These are phyloP conservation scores for Neurospora sp. DNA, from an alignment of 495 filamentous ascomycete genomes.

Conservation along the genomic window DNA sequence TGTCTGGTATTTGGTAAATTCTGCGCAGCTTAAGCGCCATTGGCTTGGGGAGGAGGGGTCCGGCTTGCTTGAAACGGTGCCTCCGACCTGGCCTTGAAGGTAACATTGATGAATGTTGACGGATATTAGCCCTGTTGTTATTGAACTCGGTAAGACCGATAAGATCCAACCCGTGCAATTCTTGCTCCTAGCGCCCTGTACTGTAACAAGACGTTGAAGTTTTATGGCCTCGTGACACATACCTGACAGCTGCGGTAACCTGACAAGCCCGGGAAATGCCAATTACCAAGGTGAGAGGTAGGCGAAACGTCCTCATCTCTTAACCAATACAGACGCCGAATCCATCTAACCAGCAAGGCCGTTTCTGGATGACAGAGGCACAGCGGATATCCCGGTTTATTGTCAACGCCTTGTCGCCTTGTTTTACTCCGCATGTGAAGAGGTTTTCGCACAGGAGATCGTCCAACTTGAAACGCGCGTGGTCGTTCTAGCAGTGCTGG, in stretches of 20 bases:
- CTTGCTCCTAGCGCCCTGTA: not conserved
- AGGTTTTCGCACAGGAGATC: not conserved
- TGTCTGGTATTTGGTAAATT: not conserved
- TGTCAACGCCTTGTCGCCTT: not conserved
- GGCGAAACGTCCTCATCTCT: not conserved
- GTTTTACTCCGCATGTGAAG: not conserved
- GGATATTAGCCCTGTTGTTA: not conserved
- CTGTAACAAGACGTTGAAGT: not conserved
- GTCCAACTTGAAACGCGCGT: not conserved
- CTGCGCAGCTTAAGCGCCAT: not conserved
- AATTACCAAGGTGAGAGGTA: not conserved
- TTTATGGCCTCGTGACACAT: not conserved
- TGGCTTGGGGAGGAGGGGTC: not conserved
- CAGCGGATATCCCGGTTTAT: not conserved
- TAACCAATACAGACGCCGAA: not conserved
- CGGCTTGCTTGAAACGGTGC: not conserved
- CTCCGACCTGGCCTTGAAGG: not conserved
- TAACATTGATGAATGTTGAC: not conserved
- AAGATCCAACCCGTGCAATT: not conserved
- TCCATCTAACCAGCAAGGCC: not conserved
- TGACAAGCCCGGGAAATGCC: not conserved
- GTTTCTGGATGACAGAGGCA: not conserved
- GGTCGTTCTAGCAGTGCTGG: not conserved
- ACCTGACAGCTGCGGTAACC: not conserved
- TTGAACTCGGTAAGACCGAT: not conserved